A percentile compares a stretch with the other conserved stretches of the same genome.
These are phyloP conservation scores for Rutstroemia sydowiana DNA, from an alignment of 2,329 filamentous ascomycete genomes.

Conservation along the genomic window DNA sequence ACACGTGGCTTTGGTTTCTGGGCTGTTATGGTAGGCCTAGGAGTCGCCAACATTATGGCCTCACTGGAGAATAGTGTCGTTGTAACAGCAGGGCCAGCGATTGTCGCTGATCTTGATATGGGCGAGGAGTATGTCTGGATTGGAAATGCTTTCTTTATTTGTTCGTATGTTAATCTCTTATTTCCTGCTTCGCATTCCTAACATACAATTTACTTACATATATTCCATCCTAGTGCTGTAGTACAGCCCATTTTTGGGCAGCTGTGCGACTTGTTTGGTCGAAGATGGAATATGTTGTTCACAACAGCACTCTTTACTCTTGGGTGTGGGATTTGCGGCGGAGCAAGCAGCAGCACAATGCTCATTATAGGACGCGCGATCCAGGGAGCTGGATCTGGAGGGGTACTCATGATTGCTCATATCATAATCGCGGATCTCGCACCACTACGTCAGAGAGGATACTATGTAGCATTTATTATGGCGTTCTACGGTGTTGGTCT, in stretches of 20 bases:
- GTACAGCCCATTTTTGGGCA: conserved; percentile 2
- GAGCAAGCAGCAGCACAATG: background rate
- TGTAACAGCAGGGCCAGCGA: conserved; percentile 51
- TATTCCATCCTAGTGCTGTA: too few species aligned
- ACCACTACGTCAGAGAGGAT: conserved; percentile 1
- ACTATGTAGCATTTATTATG: background rate
- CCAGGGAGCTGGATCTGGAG: background rate
- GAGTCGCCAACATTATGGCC: conserved; percentile 16
- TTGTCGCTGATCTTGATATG: conserved; percentile 42
- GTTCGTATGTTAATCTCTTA: background rate
- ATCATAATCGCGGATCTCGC: background rate
- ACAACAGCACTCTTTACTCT: background rate
- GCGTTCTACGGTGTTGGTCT: conserved; percentile 2
- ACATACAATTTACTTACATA: too few species aligned
- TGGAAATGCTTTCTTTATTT: conserved; percentile 60
- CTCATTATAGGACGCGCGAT: conserved; percentile 5
- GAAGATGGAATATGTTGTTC: background rate
- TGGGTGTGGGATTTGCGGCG: background rate
- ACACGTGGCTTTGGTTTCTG: too few species aligned
- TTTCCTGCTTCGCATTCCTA: too few species aligned
- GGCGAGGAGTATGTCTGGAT: conserved; percentile 59
- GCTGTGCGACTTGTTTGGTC: conserved; percentile 2
- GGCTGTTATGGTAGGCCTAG: background rate
- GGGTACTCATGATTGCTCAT: background rate
- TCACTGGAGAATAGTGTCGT: conserved; percentile 40